These are phyloP conservation scores for Calonectria montana DNA, from an alignment of 2,329 filamentous ascomycete species.

Conservation along the genomic window DNA sequence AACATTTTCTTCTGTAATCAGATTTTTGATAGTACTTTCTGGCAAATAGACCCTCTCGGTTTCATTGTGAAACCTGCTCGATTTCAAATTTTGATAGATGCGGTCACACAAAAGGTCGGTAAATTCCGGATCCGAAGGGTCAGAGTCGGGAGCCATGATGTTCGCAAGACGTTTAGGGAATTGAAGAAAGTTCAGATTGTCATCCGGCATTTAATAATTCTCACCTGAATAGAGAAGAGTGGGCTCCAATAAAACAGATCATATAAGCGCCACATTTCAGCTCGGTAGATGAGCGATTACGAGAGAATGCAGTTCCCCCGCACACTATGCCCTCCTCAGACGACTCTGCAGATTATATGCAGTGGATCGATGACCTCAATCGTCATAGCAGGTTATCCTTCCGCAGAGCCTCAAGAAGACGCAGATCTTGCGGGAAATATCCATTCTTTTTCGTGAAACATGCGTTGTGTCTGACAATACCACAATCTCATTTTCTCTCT, in stretches of 20 bases:
- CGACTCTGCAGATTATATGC: not conserved
- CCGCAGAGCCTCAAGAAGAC: not conserved
- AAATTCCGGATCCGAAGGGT: not conserved
- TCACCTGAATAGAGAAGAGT: not conserved
- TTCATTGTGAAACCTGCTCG: not conserved
- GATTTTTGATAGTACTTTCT: not conserved
- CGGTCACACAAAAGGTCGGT: not conserved
- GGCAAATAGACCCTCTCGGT: not conserved
- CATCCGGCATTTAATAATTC: not conserved
- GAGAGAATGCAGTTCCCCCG: not conserved
- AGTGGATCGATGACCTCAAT: not conserved
- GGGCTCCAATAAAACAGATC: not conserved
- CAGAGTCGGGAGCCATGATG: not conserved
- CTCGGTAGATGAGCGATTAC: not conserved
- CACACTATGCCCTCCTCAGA: not conserved
- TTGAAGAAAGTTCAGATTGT: not conserved
- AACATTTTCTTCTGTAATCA: not conserved
- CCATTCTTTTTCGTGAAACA: no score
- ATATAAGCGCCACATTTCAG: not conserved
- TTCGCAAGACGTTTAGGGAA: not conserved
- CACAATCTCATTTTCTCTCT: no score
- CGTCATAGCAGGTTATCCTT: not conserved
- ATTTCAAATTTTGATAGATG: not conserved
- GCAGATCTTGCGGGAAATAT: not conserved
- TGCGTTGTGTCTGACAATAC: no score